Conservation (phyloP, 257 asterid species). For the Cynanchum wilfordii region DNA sequence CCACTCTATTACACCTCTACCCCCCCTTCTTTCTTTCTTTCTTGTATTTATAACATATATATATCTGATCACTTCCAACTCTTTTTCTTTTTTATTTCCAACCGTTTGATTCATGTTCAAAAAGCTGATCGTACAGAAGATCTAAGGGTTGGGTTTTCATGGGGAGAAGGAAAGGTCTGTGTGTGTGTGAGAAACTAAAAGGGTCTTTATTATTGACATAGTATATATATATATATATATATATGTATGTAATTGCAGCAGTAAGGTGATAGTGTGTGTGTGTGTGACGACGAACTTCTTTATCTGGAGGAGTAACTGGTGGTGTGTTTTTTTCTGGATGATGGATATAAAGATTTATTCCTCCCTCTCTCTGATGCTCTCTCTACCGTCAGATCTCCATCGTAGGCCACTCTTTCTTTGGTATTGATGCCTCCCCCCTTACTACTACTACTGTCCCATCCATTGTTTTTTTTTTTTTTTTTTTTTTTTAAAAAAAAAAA, state of each 20-base stretch:
- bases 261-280: too few relatives aligned
- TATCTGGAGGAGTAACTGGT: not conserved
- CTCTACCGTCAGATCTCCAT: constrained; percentile 23
- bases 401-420: constrained; percentile 13
- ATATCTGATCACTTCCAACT: not conserved
- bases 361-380: not conserved
- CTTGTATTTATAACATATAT: not conserved
- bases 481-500: too few relatives aligned
- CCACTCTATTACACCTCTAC: too few relatives aligned
- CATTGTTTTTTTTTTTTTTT: not conserved
- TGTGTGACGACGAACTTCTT: not conserved
- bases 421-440: not conserved
- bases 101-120: not conserved
- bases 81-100: not conserved
- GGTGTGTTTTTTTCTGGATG: not conserved
- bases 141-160: not conserved
- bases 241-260: too few relatives aligned
- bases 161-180: not conserved
- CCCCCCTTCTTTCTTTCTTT: too few relatives aligned
- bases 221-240: too few relatives aligned
- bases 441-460: constrained; percentile 19
- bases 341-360: constrained; percentile 9
- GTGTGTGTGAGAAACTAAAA: not conserved
- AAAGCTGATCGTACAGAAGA: constrained; percentile 11
- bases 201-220: not conserved